phyloP scores from a whole-genome alignment of 164 flowering plant genomes.

The Taxillus chinensis region DNA sequence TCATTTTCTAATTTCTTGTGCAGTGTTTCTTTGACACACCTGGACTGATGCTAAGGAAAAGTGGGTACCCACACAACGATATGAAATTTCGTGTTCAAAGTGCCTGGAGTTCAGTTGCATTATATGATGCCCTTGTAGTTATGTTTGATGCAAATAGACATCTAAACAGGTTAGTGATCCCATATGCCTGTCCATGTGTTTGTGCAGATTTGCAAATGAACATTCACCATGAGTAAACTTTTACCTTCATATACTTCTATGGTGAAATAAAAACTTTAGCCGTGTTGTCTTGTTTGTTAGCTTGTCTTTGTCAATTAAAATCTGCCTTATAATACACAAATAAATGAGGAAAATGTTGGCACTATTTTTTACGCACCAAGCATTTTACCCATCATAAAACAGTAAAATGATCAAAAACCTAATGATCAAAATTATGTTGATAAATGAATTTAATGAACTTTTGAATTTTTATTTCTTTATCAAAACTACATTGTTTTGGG shows the following conservation, averaged over 20 bases:
- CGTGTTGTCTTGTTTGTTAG: too few species aligned
- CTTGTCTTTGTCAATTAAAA: too few species aligned
- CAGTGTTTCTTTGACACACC: conserved; percentile 99
- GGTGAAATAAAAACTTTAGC: too few species aligned
- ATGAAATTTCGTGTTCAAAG: conserved; percentile 65
- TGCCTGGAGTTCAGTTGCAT: conserved; percentile 74
- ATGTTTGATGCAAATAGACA: conserved; percentile 95
- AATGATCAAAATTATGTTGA: too few species aligned
- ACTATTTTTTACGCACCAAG: too few species aligned
- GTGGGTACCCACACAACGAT: conserved; percentile 58
- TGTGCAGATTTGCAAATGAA: background rate
- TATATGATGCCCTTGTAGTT: conserved; percentile 81
- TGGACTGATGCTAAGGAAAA: conserved; percentile 64
- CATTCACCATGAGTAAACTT: background rate
- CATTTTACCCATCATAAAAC: too few species aligned
- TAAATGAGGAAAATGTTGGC: too few species aligned
- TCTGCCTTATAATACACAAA: too few species aligned
- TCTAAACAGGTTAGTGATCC: conserved; percentile 46
- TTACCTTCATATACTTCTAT: background rate
- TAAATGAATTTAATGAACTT: too few species aligned
- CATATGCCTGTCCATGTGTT: background rate
- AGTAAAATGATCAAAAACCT: too few species aligned
- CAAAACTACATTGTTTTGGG: too few species aligned
- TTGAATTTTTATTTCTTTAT: too few species aligned
- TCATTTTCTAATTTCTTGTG: conserved; percentile 13